Conservation (phyloP, 169 alveolate species). For the Plasmodium berghei region DNA sequence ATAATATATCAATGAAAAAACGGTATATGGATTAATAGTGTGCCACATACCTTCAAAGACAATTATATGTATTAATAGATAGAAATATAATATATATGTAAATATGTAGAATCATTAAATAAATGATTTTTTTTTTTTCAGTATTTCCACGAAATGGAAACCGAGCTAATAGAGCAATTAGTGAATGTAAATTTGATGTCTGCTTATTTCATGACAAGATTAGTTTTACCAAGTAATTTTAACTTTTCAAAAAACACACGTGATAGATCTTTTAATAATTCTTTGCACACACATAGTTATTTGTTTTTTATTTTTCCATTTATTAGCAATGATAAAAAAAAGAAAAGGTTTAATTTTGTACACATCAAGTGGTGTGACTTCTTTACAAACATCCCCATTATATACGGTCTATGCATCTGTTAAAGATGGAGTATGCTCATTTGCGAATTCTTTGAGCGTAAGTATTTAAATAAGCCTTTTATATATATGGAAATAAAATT, state of each 20-base stretch:
- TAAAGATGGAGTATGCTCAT: slow-evolving; percentile 78
- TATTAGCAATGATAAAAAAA: slow-evolving; percentile 55
- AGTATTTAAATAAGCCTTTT: not conserved
- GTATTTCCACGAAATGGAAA: slow-evolving; percentile 78
- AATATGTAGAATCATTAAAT: too few species aligned
- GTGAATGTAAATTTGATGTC: slow-evolving; percentile 79
- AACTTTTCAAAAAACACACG: not conserved
- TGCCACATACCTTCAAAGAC: too few species aligned
- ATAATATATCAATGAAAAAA: not conserved
- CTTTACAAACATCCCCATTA: slow-evolving; percentile 78
- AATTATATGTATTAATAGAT: too few species aligned
- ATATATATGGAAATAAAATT: not conserved
- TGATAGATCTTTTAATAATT: not conserved
- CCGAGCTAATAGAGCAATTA: slow-evolving; percentile 77
- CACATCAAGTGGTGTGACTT: slow-evolving; percentile 80
- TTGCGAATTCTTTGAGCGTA: slow-evolving; percentile 72
- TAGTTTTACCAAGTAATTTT: slow-evolving; percentile 65
- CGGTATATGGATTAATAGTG: not conserved
- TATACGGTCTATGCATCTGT: slow-evolving; percentile 79
- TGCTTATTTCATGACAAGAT: slow-evolving; percentile 77
- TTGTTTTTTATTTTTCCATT: not conserved
- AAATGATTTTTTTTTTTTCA: not conserved
- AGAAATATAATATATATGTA: not conserved
- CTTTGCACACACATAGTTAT: not conserved
- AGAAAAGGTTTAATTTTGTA: slow-evolving; percentile 77